Evolutionary conservation across 345 rosid species (phyloP), one percentile per base, ranked within the genome.

Genomic region (Lepidium africanum): DNA sequence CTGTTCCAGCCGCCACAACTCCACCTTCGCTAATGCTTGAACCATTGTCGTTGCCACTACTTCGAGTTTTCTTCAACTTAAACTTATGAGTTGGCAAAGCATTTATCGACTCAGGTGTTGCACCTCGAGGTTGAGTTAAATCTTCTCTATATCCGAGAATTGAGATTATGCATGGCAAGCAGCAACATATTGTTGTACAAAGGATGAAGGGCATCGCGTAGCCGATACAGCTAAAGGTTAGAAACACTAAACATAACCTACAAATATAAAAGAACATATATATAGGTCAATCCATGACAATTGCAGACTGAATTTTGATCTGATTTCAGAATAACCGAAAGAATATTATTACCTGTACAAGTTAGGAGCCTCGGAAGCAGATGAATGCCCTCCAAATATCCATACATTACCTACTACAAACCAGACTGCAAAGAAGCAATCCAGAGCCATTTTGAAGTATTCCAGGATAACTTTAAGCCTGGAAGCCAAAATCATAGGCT

Each of bases 391-490:
- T 49, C 99, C 99, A 70, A 94, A 94, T 67, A 89, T 86, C 99
- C 97, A 94, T 12, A 94, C 97, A 58, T 94, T 94, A 76, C 99
- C 99, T 65, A 94, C 96, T 75, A 94, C 97, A 79, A 94, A 94
- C 99, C 97, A 94, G 67, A 91, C 87, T 9, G 97, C 99, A 78
- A 94, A 94, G 80, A 94, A 94, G 81, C 99, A 94, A 81, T 94
- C 99, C 82, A 94, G 74, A 46, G 80, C 93, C 97, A 94, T 91
- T 77, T 94, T 94, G 78, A 87, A 91, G 81, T 94, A 89, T 43
- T 94, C 99, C 78, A 91, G 78, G 15, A 94, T 69, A 8, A 79
- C 92, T 80, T 94, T 94, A 68, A 91, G 67, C 63, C 97, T 94
- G 87, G 58, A 46, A 30, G 27, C 63, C 42, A 73, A 59, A 62